Conservation (phyloP, 2,329 filamentous ascomycete genomes). For the Aspergillus texensis region DNA sequence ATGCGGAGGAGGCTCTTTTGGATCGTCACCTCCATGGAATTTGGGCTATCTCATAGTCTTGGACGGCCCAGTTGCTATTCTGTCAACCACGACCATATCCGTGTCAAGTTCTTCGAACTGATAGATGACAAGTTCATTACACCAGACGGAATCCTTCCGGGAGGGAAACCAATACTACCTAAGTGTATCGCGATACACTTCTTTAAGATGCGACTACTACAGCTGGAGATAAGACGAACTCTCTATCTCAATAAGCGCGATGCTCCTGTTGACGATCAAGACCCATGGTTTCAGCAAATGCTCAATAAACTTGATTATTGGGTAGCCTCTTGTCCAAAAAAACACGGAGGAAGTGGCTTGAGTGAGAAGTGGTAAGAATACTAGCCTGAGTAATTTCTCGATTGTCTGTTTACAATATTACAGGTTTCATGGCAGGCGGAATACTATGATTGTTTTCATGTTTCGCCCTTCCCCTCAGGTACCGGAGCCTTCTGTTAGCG, state of each 20-base stretch:
- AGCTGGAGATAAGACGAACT: constrained; percentile 82
- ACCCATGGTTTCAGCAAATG: constrained; percentile 87
- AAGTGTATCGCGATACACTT: constrained; percentile 92
- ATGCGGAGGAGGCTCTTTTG: constrained; percentile 87
- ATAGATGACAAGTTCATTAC: constrained; percentile 85
- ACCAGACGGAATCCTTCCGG: constrained; percentile 69
- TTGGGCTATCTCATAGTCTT: constrained; percentile 82
- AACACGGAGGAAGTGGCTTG: constrained; percentile 68
- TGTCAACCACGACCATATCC: constrained; percentile 76
- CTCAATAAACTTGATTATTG: constrained; percentile 76
- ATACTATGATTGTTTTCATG: constrained; percentile 85
- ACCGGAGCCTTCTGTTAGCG: constrained; percentile 76
- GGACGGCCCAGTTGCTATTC: constrained; percentile 86
- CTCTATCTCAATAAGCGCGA: constrained; percentile 82
- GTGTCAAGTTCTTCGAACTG: constrained; percentile 81
- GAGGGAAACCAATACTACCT: constrained; percentile 72
- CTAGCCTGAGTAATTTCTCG: constrained; percentile 4
- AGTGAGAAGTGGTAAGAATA: constrained; percentile 75
- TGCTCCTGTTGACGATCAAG: constrained; percentile 74
- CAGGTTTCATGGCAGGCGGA: constrained; percentile 69
- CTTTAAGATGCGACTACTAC: constrained; percentile 84
- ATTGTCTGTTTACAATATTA: constrained; percentile 9
- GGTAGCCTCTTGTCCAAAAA: constrained; percentile 74
- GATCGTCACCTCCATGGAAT: constrained; percentile 87
- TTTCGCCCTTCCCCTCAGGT: constrained; percentile 92